A percentile compares a stretch with the other conserved stretches of the same genome.
phyloP scores from a whole-genome alignment of 179 eudicot genomes.

The Beta corolliflora region DNA sequence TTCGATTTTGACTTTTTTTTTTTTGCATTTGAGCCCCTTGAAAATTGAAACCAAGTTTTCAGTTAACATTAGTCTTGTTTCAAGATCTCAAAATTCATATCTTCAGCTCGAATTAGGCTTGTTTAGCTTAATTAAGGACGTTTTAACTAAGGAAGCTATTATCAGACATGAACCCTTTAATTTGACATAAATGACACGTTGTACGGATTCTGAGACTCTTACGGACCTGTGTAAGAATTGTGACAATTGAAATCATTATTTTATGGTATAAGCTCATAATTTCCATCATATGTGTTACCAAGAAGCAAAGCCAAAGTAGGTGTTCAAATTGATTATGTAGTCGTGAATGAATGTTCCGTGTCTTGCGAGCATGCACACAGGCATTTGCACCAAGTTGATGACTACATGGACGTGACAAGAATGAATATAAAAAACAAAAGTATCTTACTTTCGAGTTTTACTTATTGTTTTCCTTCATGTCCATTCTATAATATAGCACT shows the following conservation, averaged over 20 bases:
- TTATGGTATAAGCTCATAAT: neutral
- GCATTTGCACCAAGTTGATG: too few species aligned
- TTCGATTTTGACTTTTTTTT: neutral
- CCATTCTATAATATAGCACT: neutral
- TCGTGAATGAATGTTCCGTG: neutral
- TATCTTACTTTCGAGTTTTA: neutral
- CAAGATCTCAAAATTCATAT: neutral
- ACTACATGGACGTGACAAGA: too few species aligned
- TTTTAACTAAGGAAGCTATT: neutral
- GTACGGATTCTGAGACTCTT: neutral
- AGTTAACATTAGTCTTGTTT: neutral
- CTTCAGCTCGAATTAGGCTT: neutral
- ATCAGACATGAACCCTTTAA: neutral
- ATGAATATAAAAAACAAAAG: too few species aligned
- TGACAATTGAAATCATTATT: neutral
- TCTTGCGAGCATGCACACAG: neutral
- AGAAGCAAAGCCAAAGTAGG: neutral
- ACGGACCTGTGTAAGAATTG: neutral
- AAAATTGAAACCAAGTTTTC: neutral
- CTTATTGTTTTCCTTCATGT: neutral
- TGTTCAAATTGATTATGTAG: neutral
- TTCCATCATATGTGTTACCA: neutral
- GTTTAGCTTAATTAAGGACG: neutral
- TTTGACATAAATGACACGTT: neutral
- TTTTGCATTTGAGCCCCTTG: neutral